These are phyloP conservation scores for Martiniozyma asiatica DNA, from an alignment of 1,139 yeast genomes.

Conservation along the genomic window DNA sequence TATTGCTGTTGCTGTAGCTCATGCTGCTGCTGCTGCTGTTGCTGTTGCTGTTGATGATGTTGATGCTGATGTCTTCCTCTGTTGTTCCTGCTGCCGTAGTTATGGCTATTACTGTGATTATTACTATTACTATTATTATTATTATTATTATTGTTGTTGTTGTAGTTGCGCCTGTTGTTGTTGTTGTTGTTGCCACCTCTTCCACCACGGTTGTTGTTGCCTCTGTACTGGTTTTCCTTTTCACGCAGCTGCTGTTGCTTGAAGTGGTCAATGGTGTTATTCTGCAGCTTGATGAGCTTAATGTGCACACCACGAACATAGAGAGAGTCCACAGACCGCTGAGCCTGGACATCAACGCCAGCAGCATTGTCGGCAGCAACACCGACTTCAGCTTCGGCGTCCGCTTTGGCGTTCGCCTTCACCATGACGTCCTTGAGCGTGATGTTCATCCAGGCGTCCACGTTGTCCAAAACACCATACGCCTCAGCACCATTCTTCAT, in stretches of 20 bases:
- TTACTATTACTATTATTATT: slow-evolving; percentile 7
- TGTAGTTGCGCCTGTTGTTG: slow-evolving; percentile 6
- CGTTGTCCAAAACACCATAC: slow-evolving; percentile 73
- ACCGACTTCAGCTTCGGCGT: too few relatives aligned
- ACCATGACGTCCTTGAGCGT: slow-evolving; percentile 69
- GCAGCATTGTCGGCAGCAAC: too few relatives aligned
- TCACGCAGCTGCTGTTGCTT: slow-evolving; percentile 33
- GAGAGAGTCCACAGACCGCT: slow-evolving; percentile 60
- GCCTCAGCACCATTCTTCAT: slow-evolving; percentile 86
- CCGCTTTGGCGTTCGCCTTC: too few relatives aligned
- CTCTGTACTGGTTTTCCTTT: slow-evolving; percentile 5
- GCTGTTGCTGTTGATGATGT: too few relatives aligned
- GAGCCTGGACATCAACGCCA: slow-evolving; percentile 58
- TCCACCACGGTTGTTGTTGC: slow-evolving; percentile 4
- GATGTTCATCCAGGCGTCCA: slow-evolving; percentile 95
- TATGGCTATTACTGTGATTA: too few relatives aligned
- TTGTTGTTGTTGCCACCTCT: slow-evolving; percentile 5
- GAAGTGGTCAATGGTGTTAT: slow-evolving; percentile 65
- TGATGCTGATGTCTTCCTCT: too few relatives aligned
- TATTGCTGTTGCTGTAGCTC: too few relatives aligned
- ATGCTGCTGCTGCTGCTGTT: too few relatives aligned
- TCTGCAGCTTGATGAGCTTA: slow-evolving; percentile 55
- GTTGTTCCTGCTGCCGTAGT: too few relatives aligned
- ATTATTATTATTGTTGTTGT: slow-evolving; percentile 5
- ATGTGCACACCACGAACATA: slow-evolving; percentile 80